These are phyloP conservation scores for grape (Vitis vinifera) DNA, from an alignment of 164 flowering plant species.

Conservation along the genomic window DNA sequence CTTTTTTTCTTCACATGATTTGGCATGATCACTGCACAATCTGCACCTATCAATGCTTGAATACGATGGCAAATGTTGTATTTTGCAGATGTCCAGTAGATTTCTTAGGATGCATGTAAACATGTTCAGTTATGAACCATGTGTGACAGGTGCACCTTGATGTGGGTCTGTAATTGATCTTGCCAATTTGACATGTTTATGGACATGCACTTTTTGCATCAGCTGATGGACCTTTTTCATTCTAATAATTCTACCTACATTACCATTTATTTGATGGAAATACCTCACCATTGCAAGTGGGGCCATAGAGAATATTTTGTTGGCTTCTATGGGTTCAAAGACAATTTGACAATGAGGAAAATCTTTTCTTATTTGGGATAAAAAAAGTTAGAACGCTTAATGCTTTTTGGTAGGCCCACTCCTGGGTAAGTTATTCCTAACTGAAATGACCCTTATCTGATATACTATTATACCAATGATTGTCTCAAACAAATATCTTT, in stretches of 20 bases:
- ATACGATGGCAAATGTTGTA: not conserved
- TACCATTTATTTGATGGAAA: slow-evolving; percentile 3
- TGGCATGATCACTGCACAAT: not conserved
- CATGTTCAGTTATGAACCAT: not conserved
- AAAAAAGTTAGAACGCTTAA: not conserved
- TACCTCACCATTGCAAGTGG: not conserved
- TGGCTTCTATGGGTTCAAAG: not conserved
- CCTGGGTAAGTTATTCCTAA: not conserved
- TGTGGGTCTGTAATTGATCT: not conserved
- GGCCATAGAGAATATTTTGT: slow-evolving; percentile 12
- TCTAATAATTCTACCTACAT: not conserved
- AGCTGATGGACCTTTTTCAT: not conserved
- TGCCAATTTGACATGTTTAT: slow-evolving; percentile 9
- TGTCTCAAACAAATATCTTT: slow-evolving; percentile 1
- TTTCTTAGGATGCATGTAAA: not conserved
- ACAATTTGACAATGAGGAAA: slow-evolving; percentile 14
- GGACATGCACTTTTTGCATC: slow-evolving; percentile 11
- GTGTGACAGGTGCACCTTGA: not conserved
- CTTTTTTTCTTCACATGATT: not conserved
- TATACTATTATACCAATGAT: not conserved
- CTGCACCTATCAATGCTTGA: not conserved
- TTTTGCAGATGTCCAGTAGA: not conserved
- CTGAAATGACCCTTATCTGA: slow-evolving; percentile 8
- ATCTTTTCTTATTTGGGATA: slow-evolving; percentile 9
- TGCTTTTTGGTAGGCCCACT: slow-evolving; percentile 8